These are phyloP conservation scores for Puccinia triticina DNA, from an alignment of 1,284 basidiomycete species.

Conservation along the genomic window DNA sequence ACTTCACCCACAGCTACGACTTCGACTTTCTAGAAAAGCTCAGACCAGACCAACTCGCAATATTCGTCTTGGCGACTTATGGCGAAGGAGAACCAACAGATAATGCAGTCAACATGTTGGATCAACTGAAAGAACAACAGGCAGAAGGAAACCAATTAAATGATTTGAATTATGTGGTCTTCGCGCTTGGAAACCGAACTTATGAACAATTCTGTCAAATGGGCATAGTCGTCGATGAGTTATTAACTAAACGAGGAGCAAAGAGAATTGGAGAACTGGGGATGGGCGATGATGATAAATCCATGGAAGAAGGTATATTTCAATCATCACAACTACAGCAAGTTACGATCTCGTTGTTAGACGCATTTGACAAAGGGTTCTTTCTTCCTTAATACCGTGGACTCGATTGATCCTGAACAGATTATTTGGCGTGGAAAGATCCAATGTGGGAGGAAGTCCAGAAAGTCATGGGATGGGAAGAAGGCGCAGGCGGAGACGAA, in stretches of 20 bases:
- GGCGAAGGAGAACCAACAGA: constrained; percentile 99
- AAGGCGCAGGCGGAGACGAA: constrained; percentile 92
- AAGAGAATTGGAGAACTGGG: constrained; percentile 84
- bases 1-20: constrained; percentile 68
- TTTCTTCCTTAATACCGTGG: background rate
- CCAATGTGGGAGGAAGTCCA: constrained; percentile 90
- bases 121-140: constrained; percentile 81
- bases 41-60: constrained; percentile 79
- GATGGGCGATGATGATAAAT: constrained; percentile 98
- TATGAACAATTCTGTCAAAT: constrained; percentile 64
- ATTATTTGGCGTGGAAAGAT: constrained; percentile 99
- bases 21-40: constrained; percentile 92
- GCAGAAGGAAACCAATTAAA: constrained; percentile 81
- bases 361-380: background rate
- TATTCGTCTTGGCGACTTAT: constrained; percentile 97
- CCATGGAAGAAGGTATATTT: constrained; percentile 78
- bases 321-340: background rate
- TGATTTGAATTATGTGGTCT: constrained; percentile 91
- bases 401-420: constrained; percentile 58
- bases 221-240: constrained; percentile 75
- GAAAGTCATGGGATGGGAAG: constrained; percentile 79
- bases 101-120: constrained; percentile 93
- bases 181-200: constrained; percentile 91
- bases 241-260: constrained; percentile 78
- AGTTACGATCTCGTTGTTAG: background rate